Conservation (phyloP, 2,329 filamentous ascomycete species). For the Talaromyces sp. region DNA sequence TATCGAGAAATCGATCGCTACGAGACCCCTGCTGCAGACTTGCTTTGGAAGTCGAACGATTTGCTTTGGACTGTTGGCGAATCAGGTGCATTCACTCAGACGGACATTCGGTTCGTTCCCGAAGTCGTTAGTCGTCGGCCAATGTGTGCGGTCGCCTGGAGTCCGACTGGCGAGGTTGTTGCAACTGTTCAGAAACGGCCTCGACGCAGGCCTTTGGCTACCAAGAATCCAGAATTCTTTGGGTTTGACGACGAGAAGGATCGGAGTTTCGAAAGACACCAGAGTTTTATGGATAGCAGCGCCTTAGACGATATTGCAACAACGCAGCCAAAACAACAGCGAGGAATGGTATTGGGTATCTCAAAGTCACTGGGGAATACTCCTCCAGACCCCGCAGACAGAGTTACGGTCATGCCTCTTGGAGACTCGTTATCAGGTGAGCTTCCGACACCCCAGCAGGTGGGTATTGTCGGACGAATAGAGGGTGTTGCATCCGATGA, state of each 20-base stretch:
- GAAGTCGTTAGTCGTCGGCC: conserved; percentile 55
- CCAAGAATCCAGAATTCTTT: conserved; percentile 39
- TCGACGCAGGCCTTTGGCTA: conserved; percentile 37
- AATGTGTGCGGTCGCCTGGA: conserved; percentile 53
- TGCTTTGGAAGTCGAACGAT: conserved; percentile 61
- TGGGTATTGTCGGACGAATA: conserved; percentile 47
- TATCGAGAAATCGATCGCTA: conserved; percentile 57
- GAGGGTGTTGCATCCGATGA: conserved; percentile 43
- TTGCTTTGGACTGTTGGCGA: conserved; percentile 60
- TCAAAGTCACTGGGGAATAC: conserved; percentile 52
- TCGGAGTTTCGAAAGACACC: conserved; percentile 44
- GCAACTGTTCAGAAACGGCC: conserved; percentile 51
- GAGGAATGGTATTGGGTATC: conserved; percentile 43
- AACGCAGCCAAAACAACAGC: conserved; percentile 44
- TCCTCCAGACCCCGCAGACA: conserved; percentile 46
- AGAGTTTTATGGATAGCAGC: conserved; percentile 47
- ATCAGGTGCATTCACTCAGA: conserved; percentile 58
- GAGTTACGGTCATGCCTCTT: conserved; percentile 46
- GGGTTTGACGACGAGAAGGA: conserved; percentile 38
- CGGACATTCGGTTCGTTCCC: conserved; percentile 55
- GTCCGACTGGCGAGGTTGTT: conserved; percentile 53
- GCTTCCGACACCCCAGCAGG: conserved; percentile 39
- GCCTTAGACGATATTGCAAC: conserved; percentile 4
- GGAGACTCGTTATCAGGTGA: conserved; percentile 46
- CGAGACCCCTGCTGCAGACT: conserved; percentile 51